These are phyloP conservation scores for Penicillium sp. DNA, from an alignment of 2,329 filamentous ascomycete species.

Conservation along the genomic window DNA sequence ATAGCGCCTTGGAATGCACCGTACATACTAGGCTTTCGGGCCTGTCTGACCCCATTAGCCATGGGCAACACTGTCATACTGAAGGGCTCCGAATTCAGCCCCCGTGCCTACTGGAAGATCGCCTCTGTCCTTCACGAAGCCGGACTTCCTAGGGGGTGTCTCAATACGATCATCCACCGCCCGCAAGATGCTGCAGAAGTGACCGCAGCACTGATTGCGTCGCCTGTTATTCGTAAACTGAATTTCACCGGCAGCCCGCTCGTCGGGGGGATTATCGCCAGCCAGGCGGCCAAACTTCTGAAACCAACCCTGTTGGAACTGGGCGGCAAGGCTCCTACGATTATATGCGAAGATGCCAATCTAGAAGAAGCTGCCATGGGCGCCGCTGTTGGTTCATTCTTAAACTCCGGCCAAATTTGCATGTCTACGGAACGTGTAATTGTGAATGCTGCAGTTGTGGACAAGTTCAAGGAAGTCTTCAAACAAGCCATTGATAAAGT, in stretches of 20 bases:
- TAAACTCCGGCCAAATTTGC: constrained; percentile 36
- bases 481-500: not conserved
- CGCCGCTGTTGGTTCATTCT: too few relatives aligned
- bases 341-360: constrained; percentile 46
- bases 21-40: constrained; percentile 21
- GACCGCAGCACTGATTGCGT: constrained; percentile 35
- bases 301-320: constrained; percentile 49
- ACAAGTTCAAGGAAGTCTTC: constrained; percentile 32
- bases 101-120: constrained; percentile 29
- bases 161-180: constrained; percentile 36
- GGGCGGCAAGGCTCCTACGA: constrained; percentile 44
- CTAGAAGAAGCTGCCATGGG: constrained; percentile 43
- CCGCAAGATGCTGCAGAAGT: constrained; percentile 32
- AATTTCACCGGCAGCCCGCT: constrained; percentile 45
- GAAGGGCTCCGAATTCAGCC: constrained; percentile 32
- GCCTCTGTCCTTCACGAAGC: constrained; percentile 37
- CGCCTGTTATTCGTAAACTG: constrained; percentile 36
- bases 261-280: constrained; percentile 42
- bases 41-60: constrained; percentile 19
- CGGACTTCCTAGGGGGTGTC: constrained; percentile 39
- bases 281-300: constrained; percentile 34
- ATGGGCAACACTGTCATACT: constrained; percentile 19
- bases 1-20: constrained; percentile 17
- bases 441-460: not conserved
- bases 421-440: constrained; percentile 28